Base-by-base conservation (phyloP, 768 basidiomycete species). In the Pisolithus albus region DNA sequence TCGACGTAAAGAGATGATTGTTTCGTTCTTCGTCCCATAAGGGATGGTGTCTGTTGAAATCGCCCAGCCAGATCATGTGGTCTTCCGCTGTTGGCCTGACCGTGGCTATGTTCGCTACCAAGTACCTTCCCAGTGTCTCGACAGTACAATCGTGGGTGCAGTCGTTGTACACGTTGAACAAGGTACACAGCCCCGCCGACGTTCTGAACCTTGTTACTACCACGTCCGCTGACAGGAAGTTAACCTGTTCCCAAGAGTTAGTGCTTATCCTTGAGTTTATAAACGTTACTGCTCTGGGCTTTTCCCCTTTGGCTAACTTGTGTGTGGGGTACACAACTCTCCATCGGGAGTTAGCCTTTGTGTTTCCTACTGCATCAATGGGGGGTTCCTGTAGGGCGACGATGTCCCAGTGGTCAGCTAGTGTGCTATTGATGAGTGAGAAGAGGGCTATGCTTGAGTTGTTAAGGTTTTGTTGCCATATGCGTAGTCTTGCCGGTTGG, bases 141-240 rank as follows among this genome's bases (percentile, higher is more conserved):
- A 69, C 45, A 0, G 56, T 59, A 9, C 60, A 23, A 23, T 63
- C 40, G 49, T 69, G 39, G 1, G 52, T 53, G 13, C 66, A 56
- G 58, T 71, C 62, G 32, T 69, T 70, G 59, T 76, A 76, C 3
- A 74, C 55, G 58, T 74, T 75, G 63, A 72, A 59, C 0, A 75
- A 60, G 9, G 52, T 23, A 34, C 72, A 4, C 4, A n/a, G 49
- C 0, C 61, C 59, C 2, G 46, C 41, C 8, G 10, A 23, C 3
- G 58, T 61, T 2, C 9, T 24, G 5, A 72, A n/a, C 7, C 61
- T 50, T 15, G 71, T 50, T 2, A 58, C 69, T 0, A 62, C 64
- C 19, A 72, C 53, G 59, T 74, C 54, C 51, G 59, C n/a, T 38
- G 51, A 51, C 39, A 41, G 51, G 65, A 68, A 9, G n/a, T 52